Evolutionary conservation across 352 stramenopile genomes (phyloP), one percentile per base, ranked within the genome.

Genomic region (Phytopythium vexans): DNA sequence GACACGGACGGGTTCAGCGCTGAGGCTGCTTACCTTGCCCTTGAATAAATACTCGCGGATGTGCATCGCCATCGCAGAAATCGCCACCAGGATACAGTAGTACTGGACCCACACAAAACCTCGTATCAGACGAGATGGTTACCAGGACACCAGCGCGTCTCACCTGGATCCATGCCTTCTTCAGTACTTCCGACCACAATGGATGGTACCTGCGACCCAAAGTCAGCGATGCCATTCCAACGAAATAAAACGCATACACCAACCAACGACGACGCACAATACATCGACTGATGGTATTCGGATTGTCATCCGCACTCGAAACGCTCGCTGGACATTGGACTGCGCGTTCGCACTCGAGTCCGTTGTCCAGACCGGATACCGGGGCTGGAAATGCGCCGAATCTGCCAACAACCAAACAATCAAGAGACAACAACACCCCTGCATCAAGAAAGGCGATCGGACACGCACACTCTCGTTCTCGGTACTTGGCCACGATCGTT

Each of bases 141-240:
- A 14, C 5, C 7, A 49, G 39, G 27, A 40, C 3, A 49, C 16
- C 11, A 41, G 27, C 14, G 10, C n/a, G 7, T 14, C 46, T 47
- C 41, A 89, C 78, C 68, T 89, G 78, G 37, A 87, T 85, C 78
- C 78, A 89, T 52, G 72, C 78, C 2, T 64, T 69, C 49, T 89
- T 89, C 12, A 83, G 44, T 1, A 86, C 65, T 38, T 89, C 78
- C 1, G 69, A 54, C 78, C 78, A 89, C 34, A 67, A 66, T 7
- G 76, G 67, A 15, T 62, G 64, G 50, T 89, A 89, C 11, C 78
- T 87, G 44, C 0, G 56, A 36, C 3, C 3, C 3, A 46, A 27
- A 35, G 38, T 12, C 15, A 43, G 7, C 16, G 11, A 31, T 4
- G 36, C 6, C n/a, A 10, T 11, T 3, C 3, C 35, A 39, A 47